phyloP scores from a whole-genome alignment of 2,329 filamentous ascomycete genomes.

The Madurella fahalii region DNA sequence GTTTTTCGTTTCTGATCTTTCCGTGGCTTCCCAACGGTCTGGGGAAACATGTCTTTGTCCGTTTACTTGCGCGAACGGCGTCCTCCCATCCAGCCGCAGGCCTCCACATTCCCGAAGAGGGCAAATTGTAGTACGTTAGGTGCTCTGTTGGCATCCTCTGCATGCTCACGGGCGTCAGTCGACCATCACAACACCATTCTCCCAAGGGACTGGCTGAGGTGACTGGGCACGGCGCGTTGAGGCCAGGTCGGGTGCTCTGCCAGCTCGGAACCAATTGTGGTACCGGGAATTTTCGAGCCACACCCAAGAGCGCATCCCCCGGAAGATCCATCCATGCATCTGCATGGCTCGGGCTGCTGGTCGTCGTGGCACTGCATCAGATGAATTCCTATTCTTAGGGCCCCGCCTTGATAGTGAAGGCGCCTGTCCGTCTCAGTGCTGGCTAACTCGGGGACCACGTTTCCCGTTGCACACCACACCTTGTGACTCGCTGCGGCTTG shows the following conservation, averaged over 20 bases:
- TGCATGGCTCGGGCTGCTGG: constrained; percentile 15
- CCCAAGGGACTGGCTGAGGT: neutral
- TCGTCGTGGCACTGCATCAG: constrained; percentile 28
- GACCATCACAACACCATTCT: constrained; percentile 2
- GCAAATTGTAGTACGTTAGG: neutral
- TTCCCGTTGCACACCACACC: constrained; percentile 13
- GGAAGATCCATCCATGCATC: constrained; percentile 22
- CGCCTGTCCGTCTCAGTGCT: constrained; percentile 14
- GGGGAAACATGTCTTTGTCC: neutral
- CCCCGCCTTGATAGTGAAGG: constrained; percentile 17
- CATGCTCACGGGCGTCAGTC: neutral
- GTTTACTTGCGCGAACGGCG: constrained; percentile 2
- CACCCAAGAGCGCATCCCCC: constrained; percentile 16
- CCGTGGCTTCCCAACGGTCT: too few species aligned
- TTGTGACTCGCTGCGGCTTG: constrained; percentile 16
- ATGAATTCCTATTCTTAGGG: constrained; percentile 26
- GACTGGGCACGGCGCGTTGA: constrained; percentile 9
- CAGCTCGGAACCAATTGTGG: constrained; percentile 10
- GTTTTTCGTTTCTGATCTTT: too few species aligned
- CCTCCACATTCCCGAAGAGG: neutral
- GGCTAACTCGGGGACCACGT: constrained; percentile 26
- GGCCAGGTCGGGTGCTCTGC: constrained; percentile 17
- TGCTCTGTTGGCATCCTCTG: constrained; percentile 7
- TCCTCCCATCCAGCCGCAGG: neutral
- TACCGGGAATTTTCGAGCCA: constrained; percentile 10